Conservation (phyloP, 805 yeast species). For the Candida parachauliodes region DNA sequence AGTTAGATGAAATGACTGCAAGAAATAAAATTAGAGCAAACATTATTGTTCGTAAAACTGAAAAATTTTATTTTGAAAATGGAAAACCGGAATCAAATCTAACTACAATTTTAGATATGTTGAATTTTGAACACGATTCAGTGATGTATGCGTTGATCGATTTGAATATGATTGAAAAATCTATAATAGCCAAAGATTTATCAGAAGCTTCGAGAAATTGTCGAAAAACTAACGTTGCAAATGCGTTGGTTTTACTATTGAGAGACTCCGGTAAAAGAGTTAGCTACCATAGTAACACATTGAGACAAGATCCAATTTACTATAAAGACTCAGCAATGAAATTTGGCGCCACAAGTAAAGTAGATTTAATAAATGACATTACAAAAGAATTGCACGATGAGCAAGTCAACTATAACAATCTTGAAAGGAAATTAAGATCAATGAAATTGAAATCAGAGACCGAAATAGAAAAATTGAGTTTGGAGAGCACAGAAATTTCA, state of each 20-base stretch:
- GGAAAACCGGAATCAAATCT: conserved; percentile 41
- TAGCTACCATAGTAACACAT: conserved; percentile 33
- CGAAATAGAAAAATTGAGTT: conserved; percentile 10
- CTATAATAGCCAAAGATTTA: conserved; percentile 50
- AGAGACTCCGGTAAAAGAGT: conserved; percentile 45
- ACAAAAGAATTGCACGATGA: conserved; percentile 9
- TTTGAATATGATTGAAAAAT: conserved; percentile 52
- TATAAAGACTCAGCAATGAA: conserved; percentile 33
- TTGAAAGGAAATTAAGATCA: conserved; percentile 1
- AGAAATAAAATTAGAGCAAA: conserved; percentile 25
- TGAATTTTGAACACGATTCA: conserved; percentile 53
- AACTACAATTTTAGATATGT: conserved; percentile 55
- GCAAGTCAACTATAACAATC: background rate
- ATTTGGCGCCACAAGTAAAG: conserved; percentile 19
- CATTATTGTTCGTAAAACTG: conserved; percentile 51
- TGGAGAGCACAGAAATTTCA: background rate
- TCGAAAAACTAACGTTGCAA: conserved; percentile 33
- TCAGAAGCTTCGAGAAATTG: conserved; percentile 46
- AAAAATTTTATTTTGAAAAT: conserved; percentile 49
- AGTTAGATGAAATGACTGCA: conserved; percentile 29
- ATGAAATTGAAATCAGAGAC: conserved; percentile 1
- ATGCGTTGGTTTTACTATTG: conserved; percentile 39
- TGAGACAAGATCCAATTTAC: conserved; percentile 51
- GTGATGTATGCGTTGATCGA: conserved; percentile 66
- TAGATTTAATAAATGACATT: conserved; percentile 6